Evolutionary conservation across 2,329 filamentous ascomycete genomes (phyloP).

Genomic region (Cladosporium oxysporum): DNA sequence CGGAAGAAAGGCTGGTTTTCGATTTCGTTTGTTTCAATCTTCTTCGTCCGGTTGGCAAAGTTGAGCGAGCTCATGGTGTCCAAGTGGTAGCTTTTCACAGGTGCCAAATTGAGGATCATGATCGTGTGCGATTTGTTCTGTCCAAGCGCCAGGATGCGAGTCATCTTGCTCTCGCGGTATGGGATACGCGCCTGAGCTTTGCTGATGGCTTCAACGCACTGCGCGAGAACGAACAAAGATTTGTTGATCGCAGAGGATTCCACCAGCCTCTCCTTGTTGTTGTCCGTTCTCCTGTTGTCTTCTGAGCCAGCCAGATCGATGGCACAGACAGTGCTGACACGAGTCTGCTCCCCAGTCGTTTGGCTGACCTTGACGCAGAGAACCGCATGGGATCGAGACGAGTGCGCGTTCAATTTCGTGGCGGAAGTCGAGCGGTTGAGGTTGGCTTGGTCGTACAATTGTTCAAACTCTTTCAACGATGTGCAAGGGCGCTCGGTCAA

Average conservation of each 20-base stretch:
- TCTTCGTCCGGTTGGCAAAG: constrained; percentile 97
- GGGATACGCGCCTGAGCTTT: constrained; percentile 91
- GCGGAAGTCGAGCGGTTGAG: constrained; percentile 93
- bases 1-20: constrained; percentile 89
- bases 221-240: constrained; percentile 90
- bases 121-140: constrained; percentile 94
- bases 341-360: constrained; percentile 88
- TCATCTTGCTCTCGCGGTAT: constrained; percentile 97
- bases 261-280: constrained; percentile 83
- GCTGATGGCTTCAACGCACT: constrained; percentile 96
- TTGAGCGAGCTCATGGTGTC: constrained; percentile 97
- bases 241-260: constrained; percentile 99
- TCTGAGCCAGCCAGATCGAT: constrained; percentile 97
- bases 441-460: constrained; percentile 96
- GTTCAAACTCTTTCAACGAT: constrained; percentile 90
- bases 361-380: constrained; percentile 95
- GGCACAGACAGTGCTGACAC: constrained; percentile 96
- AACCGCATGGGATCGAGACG: constrained; percentile 93
- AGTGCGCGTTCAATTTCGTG: constrained; percentile 97
- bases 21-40: constrained; percentile 98
- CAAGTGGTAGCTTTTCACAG: constrained; percentile 85
- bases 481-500: constrained; percentile 86
- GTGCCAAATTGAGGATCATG: constrained; percentile 98
- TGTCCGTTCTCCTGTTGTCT: constrained; percentile 93
- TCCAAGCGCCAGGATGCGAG: constrained; percentile 85